phyloP scores from a whole-genome alignment of 2,329 filamentous ascomycete genomes.

The Fusarium sp. region DNA sequence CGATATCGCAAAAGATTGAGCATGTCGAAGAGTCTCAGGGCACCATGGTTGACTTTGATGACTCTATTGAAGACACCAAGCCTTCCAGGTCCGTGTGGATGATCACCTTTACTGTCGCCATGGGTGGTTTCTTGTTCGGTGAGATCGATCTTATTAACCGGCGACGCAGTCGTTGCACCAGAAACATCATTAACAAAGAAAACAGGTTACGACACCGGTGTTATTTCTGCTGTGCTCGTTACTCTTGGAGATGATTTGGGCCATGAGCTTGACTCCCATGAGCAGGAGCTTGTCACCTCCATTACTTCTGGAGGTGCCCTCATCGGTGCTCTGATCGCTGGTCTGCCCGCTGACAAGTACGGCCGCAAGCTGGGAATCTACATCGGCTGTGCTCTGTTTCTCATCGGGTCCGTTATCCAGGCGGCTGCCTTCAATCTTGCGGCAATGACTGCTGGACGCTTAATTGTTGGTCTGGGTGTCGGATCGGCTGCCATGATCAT shows the following conservation, averaged over 20 bases:
- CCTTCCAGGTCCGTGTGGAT: conserved; percentile 32
- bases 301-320: conserved; percentile 55
- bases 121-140: conserved; percentile 51
- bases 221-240: conserved; percentile 48
- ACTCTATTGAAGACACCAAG: conserved; percentile 32
- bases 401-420: conserved; percentile 35
- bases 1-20: conserved; percentile 19
- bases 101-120: conserved; percentile 37
- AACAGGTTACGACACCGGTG: conserved; percentile 47
- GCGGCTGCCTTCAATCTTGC: conserved; percentile 35
- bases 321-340: conserved; percentile 39
- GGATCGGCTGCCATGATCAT: conserved; percentile 57
- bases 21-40: conserved; percentile 24
- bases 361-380: conserved; percentile 40
- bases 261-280: conserved; percentile 49
- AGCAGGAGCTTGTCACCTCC: conserved; percentile 63
- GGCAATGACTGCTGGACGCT: conserved; percentile 45
- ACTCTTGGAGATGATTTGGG: conserved; percentile 47
- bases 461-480: conserved; percentile 60
- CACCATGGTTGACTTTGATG: conserved; percentile 23
- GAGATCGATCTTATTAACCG: too few relatives aligned
- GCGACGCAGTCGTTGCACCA: not conserved
- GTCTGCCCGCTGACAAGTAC: conserved; percentile 36
- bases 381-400: conserved; percentile 37
- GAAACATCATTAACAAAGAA: not conserved